Base-by-base conservation (phyloP, 2,329 filamentous ascomycete genomes). In the Pestalotiopsis sp. region DNA sequence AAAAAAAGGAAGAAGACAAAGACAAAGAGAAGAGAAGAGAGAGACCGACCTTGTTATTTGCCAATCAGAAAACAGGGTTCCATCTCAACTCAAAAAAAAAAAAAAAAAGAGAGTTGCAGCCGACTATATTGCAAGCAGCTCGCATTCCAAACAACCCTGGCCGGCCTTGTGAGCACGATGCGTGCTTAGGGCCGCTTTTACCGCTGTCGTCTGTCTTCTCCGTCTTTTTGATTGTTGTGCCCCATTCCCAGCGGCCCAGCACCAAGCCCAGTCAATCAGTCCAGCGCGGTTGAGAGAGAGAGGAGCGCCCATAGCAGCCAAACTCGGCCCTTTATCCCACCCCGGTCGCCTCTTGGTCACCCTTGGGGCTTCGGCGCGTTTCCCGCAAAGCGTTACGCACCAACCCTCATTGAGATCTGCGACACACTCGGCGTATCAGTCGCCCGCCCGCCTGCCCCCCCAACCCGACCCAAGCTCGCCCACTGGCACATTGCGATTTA, bases 261-360 rank as follows among this genome's bases (percentile, higher is more conserved):
- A 36, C 14, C n/a, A 59, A 13, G 57, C 23, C 57, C 23, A 59
- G 13, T 6, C 57, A 13, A 59, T 17, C n/a, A 27, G 57, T 23
- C 17, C 27, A 59, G 57, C 59, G 36, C 59, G 31, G 31, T 36
- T 36, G 31, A 36, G 31, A 36, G 31, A 27, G 17, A 62, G 68
- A 70, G 68, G 45, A 45, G 45, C 38, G 14, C 23, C 27, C 52
- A 36, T 66, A 71, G 72, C 71, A 77, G 31, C 31, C 31, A 36
- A 9, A 36, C 75, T 75, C 75, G 75, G 75, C 72, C 72, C 74
- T 76, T 76, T 76, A 73, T 74, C 71, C 74, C 71, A 66, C 64
- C 64, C 64, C 56, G 52, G 63, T 66, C 63, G 25, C 20, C 41
- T 27, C 36, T 62, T 20, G 64, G 64, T 62, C 64, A 38, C 45